Evolutionary conservation across 805 yeast species (phyloP).

Genomic region (Barnettozyma vustinii): DNA sequence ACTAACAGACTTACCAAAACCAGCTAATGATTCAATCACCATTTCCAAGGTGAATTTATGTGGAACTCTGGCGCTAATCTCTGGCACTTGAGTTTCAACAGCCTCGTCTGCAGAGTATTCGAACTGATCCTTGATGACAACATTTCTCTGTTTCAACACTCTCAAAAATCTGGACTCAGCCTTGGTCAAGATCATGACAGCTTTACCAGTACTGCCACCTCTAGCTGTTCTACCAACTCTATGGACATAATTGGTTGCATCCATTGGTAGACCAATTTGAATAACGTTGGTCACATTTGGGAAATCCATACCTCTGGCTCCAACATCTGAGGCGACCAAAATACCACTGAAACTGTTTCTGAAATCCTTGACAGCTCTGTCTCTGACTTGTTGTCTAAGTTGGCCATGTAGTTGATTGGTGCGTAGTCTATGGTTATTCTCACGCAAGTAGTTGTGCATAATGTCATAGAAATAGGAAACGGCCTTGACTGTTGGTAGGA

Average conservation of each 20-base stretch:
- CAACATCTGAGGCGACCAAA: slow-evolving; percentile 84
- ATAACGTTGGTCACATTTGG: slow-evolving; percentile 80
- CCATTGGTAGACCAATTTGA: slow-evolving; percentile 75
- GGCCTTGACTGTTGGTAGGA: slow-evolving; percentile 70
- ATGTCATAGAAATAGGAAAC: slow-evolving; percentile 44
- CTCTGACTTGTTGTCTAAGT: slow-evolving; percentile 64
- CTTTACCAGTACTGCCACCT: slow-evolving; percentile 76
- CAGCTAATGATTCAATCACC: slow-evolving; percentile 31
- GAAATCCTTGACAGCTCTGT: slow-evolving; percentile 49
- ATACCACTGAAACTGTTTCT: slow-evolving; percentile 45
- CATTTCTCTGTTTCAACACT: slow-evolving; percentile 46
- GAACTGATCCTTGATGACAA: slow-evolving; percentile 42
- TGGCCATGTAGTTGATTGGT: slow-evolving; percentile 62
- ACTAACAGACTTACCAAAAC: slow-evolving; percentile 30
- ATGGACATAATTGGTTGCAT: slow-evolving; percentile 78
- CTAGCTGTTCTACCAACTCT: slow-evolving; percentile 96
- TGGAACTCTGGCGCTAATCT: slow-evolving; percentile 21
- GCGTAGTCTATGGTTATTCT: slow-evolving; percentile 26
- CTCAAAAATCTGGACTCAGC: slow-evolving; percentile 53
- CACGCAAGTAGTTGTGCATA: slow-evolving; percentile 15
- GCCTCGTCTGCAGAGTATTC: slow-evolving; percentile 35
- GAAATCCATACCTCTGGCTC: slow-evolving; percentile 96
- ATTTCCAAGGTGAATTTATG: slow-evolving; percentile 27
- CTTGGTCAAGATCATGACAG: slow-evolving; percentile 52
- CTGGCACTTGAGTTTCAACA: slow-evolving; percentile 27